phyloP scores from a whole-genome alignment of 768 basidiomycete genomes.

The Phaffia australis region DNA sequence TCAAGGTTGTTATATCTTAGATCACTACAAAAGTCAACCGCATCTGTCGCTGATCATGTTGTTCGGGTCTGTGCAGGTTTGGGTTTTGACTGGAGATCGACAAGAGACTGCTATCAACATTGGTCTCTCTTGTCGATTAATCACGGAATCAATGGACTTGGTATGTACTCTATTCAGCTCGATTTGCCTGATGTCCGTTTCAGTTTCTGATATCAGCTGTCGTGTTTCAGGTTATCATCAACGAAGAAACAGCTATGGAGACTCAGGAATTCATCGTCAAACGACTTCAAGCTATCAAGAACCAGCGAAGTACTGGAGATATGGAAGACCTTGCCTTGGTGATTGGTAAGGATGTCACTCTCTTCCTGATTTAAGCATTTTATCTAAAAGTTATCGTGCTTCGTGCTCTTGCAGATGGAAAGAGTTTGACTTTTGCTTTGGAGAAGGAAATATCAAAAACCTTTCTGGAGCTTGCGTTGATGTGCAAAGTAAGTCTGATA shows the following conservation, averaged over 20 bases:
- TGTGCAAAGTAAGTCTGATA: slow-evolving; percentile 58
- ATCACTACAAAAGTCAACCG: too few relatives aligned
- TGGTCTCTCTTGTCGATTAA: slow-evolving; percentile 90
- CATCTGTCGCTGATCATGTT: slow-evolving; percentile 3
- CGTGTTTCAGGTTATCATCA: slow-evolving; percentile 67
- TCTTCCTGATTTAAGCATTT: background rate
- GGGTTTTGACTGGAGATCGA: slow-evolving; percentile 95
- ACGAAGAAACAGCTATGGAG: slow-evolving; percentile 69
- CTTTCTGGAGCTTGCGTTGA: slow-evolving; percentile 87
- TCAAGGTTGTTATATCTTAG: slow-evolving; percentile 52
- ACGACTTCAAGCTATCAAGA: slow-evolving; percentile 83
- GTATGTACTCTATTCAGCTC: slow-evolving; percentile 42
- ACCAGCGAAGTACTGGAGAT: slow-evolving; percentile 79
- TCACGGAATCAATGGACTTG: slow-evolving; percentile 97
- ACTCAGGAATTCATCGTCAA: slow-evolving; percentile 80
- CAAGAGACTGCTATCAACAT: slow-evolving; percentile 99
- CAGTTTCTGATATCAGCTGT: background rate
- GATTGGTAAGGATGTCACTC: slow-evolving; percentile 53
- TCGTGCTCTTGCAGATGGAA: slow-evolving; percentile 57
- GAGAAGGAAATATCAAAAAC: slow-evolving; percentile 82
- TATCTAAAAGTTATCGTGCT: too few relatives aligned
- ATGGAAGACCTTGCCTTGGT: slow-evolving; percentile 87
- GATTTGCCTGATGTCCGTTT: background rate
- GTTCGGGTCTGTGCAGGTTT: slow-evolving; percentile 48
- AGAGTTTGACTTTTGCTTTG: slow-evolving; percentile 80